Evolutionary conservation across 805 yeast species (phyloP), one percentile per base, ranked within the genome.

Genomic region (Metschnikowia cubensis): DNA sequence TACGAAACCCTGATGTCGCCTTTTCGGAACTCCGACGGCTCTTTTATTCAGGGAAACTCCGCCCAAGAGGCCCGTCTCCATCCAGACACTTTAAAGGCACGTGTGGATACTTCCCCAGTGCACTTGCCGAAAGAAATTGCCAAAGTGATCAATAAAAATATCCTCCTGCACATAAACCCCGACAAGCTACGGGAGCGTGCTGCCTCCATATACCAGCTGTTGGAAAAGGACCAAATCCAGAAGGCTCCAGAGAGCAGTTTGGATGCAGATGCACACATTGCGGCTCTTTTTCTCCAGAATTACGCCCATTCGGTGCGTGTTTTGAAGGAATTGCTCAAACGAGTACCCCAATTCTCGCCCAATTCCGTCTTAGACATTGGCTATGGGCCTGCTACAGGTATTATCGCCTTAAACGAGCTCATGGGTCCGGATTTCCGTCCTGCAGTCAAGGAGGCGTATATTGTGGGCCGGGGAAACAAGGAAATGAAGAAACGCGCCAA

Each of bases 331-430:
- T 68, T 90, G 34, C 74, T 80, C 56, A 64, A 67, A 39, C 72
- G 91, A 37, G 64, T 76, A 18, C 85, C 83, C 0, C 67, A 62
- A 6, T 87, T 89, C 70, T 65, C 65, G 20, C 97, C 97, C 0
- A 61, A 76, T 29, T 71, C 80, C 4, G 80, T 94, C 0, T 71
- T 94, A 45, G 95, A 89, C 60, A 80, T 89, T 13, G 92, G 96
- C 0, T 83, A 77, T 62, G 98, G 99, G 0, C 98, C 99, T 0
- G 92, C 89, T 1, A 85, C 95, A 0, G 97, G 97, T 1, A 82
- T 94, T 73, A 69, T 91, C 14, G 98, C 96, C 0, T 71, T 90
- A 47, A 89, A 91, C 61, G 96, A 90, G 59, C 59, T 91, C 1
- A 81, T 89, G 82, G 90, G 87, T 0, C 76, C 76, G 2, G 76